Evolutionary conservation across 106 monocot genomes (phyloP).

Genomic region (Platanthera guangdongensis): DNA sequence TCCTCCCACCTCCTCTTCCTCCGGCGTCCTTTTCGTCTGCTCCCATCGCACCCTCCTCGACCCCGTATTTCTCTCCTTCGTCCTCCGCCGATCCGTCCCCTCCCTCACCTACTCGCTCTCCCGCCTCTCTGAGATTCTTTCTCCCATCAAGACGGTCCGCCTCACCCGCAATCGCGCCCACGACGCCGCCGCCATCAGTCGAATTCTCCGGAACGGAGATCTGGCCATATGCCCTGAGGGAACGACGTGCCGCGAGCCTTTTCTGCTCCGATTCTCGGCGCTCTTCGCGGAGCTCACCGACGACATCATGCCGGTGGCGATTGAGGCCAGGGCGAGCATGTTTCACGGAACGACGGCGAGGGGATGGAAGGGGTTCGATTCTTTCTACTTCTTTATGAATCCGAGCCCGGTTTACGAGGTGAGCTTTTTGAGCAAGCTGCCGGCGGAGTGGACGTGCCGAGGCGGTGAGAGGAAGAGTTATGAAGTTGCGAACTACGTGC

Average conservation of each 20-base stretch:
- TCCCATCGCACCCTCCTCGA: slow-evolving; percentile 63
- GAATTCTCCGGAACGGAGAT: slow-evolving; percentile 47
- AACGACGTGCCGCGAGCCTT: slow-evolving; percentile 80
- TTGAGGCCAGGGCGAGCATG: slow-evolving; percentile 27
- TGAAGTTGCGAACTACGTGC: slow-evolving; percentile 48
- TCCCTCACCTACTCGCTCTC: slow-evolving; percentile 56
- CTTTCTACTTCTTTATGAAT: slow-evolving; percentile 65
- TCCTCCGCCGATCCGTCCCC: slow-evolving; percentile 36
- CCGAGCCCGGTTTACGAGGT: slow-evolving; percentile 47
- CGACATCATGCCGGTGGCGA: slow-evolving; percentile 55
- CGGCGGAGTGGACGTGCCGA: slow-evolving; percentile 25
- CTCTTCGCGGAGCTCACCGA: slow-evolving; percentile 70
- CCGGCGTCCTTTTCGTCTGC: slow-evolving; percentile 47
- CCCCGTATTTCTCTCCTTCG: slow-evolving; percentile 43
- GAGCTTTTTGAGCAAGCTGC: slow-evolving; percentile 40
- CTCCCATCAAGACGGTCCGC: slow-evolving; percentile 53
- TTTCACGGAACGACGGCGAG: slow-evolving; percentile 60
- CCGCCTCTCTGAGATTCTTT: slow-evolving; percentile 63
- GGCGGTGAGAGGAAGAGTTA: slow-evolving; percentile 27
- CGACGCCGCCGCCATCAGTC: slow-evolving; percentile 54
- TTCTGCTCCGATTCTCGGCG: slow-evolving; percentile 70
- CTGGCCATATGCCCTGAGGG: slow-evolving; percentile 84
- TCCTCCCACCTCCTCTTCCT: slow-evolving; percentile 4
- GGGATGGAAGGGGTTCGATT: slow-evolving; percentile 66
- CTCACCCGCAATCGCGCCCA: slow-evolving; percentile 45